Percentiles rank a stretch among this genome's conserved stretches.
Evolutionary conservation across 768 basidiomycete genomes (phyloP).

Genomic region (Tylopilus subfusipes): DNA sequence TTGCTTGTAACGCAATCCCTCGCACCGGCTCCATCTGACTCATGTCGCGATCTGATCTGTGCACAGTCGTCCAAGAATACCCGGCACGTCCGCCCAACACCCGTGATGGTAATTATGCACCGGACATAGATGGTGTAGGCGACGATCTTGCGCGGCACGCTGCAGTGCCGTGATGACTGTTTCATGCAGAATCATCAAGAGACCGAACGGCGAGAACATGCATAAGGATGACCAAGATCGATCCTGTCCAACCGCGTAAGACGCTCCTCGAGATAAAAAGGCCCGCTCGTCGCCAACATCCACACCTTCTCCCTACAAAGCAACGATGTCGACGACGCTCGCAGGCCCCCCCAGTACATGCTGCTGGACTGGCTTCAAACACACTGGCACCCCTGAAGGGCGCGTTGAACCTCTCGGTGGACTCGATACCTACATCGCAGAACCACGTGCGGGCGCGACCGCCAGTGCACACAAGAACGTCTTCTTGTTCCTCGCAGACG

Average conservation of each 20-base stretch:
- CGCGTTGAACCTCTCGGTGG: constrained; percentile 42
- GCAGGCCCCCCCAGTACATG: constrained; percentile 44
- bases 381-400: constrained; percentile 47
- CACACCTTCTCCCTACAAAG: neutral
- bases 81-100: neutral
- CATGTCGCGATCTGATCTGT: neutral
- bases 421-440: constrained; percentile 52
- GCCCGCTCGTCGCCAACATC: neutral
- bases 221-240: neutral
- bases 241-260: neutral
- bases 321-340: constrained; percentile 27
- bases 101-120: neutral
- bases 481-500: no score
- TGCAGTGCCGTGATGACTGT: neutral
- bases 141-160: no score
- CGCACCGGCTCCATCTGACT: neutral
- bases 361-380: constrained; percentile 50
- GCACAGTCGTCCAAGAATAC: neutral
- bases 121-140: no score
- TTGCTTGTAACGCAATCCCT: neutral
- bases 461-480: constrained; percentile 37
- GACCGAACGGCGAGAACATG: neutral
- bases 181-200: no score
- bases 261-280: neutral
- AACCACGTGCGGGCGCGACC: constrained; percentile 32